Conservation (phyloP, 805 yeast genomes). For the Candida corydali region DNA sequence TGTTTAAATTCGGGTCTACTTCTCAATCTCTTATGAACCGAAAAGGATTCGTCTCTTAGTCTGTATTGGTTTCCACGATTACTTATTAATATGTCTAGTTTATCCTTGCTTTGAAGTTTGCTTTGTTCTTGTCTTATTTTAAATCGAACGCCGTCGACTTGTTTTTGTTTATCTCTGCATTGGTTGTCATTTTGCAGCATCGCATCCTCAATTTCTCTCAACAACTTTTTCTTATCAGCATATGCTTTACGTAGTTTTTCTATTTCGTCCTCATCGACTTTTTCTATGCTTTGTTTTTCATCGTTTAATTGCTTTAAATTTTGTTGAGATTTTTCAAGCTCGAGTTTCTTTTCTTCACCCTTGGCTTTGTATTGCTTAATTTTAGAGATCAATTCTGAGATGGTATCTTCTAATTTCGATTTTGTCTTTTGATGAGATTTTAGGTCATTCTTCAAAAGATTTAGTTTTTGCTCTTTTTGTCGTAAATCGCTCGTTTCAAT, state of each 20-base stretch:
- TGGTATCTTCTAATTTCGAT: neutral
- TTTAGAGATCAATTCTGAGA: slow-evolving; percentile 1
- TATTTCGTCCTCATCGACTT: slow-evolving; percentile 25
- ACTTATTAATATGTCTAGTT: slow-evolving; percentile 42
- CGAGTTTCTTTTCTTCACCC: slow-evolving; percentile 8
- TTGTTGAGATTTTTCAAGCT: neutral
- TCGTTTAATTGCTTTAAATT: slow-evolving; percentile 8
- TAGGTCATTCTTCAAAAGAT: neutral
- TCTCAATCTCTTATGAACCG: slow-evolving; percentile 39
- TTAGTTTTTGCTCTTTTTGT: neutral
- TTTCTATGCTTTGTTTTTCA: slow-evolving; percentile 21
- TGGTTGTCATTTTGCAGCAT: slow-evolving; percentile 3
- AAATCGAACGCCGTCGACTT: slow-evolving; percentile 9
- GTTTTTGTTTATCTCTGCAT: slow-evolving; percentile 2
- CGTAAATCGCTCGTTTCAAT: neutral
- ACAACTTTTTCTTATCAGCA: slow-evolving; percentile 10
- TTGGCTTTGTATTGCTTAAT: slow-evolving; percentile 2
- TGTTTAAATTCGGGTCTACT: slow-evolving; percentile 31
- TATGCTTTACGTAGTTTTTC: slow-evolving; percentile 15
- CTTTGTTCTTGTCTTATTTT: slow-evolving; percentile 14
- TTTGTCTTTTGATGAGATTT: neutral
- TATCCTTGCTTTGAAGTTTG: slow-evolving; percentile 44
- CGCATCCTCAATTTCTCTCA: slow-evolving; percentile 14
- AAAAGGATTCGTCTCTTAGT: slow-evolving; percentile 37
- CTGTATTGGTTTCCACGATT: slow-evolving; percentile 23